phyloP scores from a whole-genome alignment of 1,284 basidiomycete genomes.

The Cystobasidiaceae sp. region DNA sequence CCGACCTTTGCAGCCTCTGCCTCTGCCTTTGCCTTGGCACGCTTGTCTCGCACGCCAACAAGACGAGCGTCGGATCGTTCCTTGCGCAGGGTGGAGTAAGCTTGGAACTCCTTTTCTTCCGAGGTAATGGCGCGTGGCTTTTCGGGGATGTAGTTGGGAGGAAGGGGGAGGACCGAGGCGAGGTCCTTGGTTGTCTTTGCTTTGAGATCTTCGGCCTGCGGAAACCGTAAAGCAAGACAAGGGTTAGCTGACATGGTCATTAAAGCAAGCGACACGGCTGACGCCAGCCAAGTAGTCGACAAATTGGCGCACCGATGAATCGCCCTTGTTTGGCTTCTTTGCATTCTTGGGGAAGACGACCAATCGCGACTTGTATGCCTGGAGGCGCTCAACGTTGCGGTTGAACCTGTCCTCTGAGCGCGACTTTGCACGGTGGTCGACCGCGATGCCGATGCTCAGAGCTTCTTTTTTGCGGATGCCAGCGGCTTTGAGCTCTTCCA shows the following conservation, averaged over 20 bases:
- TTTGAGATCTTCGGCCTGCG: constrained; percentile 74
- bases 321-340: constrained; percentile 95
- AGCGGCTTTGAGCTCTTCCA: constrained; percentile 92
- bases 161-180: constrained; percentile 55
- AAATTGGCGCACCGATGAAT: constrained; percentile 65
- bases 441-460: constrained; percentile 83
- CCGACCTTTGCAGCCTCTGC: constrained; percentile 30
- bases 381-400: constrained; percentile 89
- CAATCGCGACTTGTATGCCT: constrained; percentile 76
- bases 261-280: not conserved
- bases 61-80: constrained; percentile 77
- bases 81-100: constrained; percentile 82
- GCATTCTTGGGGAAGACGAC: constrained; percentile 74
- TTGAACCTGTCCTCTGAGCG: constrained; percentile 88
- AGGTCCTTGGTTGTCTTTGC: constrained; percentile 67
- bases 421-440: constrained; percentile 97
- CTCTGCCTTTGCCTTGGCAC: constrained; percentile 64
- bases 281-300: not conserved
- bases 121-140: constrained; percentile 86
- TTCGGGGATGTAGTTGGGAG: constrained; percentile 63
- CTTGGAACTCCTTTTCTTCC: constrained; percentile 84
- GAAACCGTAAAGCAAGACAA: no score
- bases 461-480: constrained; percentile 94
- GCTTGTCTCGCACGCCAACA: constrained; percentile 78
- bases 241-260: no score